Evolutionary conservation across 2,329 filamentous ascomycete species (phyloP).

Genomic region (Fusarium pseudocircinatum): DNA sequence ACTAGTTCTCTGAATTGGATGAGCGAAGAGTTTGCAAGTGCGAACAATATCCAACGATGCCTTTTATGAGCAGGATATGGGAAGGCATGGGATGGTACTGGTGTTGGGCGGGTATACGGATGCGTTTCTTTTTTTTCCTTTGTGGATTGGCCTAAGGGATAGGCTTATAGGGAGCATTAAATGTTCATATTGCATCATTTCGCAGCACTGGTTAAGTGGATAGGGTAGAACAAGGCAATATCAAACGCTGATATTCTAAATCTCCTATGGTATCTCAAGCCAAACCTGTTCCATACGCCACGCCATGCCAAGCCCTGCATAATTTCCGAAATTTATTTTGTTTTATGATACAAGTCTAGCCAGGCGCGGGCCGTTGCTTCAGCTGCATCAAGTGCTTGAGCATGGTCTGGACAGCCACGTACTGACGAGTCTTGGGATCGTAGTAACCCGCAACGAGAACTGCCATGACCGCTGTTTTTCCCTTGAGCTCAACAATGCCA

Average conservation of each 20-base stretch:
- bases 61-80: slow-evolving; percentile 15
- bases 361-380: slow-evolving; percentile 50
- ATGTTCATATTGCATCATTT: slow-evolving; percentile 2
- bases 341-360: slow-evolving; percentile 23
- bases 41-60: not conserved
- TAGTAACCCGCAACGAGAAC: slow-evolving; percentile 65
- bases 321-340: slow-evolving; percentile 1
- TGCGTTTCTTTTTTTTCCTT: not conserved
- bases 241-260: slow-evolving; percentile 33
- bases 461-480: slow-evolving; percentile 56
- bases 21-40: not conserved
- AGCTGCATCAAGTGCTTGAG: slow-evolving; percentile 55
- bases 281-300: slow-evolving; percentile 41
- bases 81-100: not conserved
- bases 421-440: slow-evolving; percentile 63
- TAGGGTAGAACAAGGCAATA: not conserved
- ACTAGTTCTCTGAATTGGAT: not conserved
- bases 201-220: not conserved
- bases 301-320: slow-evolving; percentile 31
- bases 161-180: slow-evolving; percentile 15
- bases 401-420: slow-evolving; percentile 53
- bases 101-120: slow-evolving; percentile 21
- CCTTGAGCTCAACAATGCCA: slow-evolving; percentile 64
- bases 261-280: slow-evolving; percentile 44
- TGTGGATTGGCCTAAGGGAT: not conserved